Conservation (phyloP, 2,329 filamentous ascomycete species). For the Didymella segeticola region DNA sequence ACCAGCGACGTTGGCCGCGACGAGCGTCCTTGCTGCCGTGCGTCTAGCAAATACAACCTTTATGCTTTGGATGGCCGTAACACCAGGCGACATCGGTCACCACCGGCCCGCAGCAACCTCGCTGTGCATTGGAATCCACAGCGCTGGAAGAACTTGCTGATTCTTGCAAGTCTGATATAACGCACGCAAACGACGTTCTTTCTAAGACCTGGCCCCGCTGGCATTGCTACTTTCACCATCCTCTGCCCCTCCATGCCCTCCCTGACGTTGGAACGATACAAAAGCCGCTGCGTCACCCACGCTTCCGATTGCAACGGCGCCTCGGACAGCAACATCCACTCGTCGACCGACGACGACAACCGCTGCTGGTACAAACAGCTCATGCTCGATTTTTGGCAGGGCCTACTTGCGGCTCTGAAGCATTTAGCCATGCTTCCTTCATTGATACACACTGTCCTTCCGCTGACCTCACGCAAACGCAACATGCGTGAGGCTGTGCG, state of each 20-base stretch:
- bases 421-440: conserved; percentile 51
- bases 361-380: conserved; percentile 42
- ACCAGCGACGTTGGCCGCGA: conserved; percentile 23
- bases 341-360: conserved; percentile 23
- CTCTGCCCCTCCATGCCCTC: conserved; percentile 41
- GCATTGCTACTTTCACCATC: conserved; percentile 28
- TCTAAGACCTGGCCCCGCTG: conserved; percentile 35
- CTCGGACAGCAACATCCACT: conserved; percentile 32
- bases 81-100: conserved; percentile 51
- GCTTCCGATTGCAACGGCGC: conserved; percentile 25
- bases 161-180: conserved; percentile 31
- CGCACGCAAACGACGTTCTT: conserved; percentile 34
- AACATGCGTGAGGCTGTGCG: conserved; percentile 47
- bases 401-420: conserved; percentile 47
- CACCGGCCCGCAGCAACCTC: conserved; percentile 43
- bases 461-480: conserved; percentile 44
- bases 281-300: conserved; percentile 45
- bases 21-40: conserved; percentile 31
- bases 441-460: conserved; percentile 47
- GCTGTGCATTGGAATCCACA: conserved; percentile 38
- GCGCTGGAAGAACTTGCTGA: conserved; percentile 22
- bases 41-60: conserved; percentile 51
- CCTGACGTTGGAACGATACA: conserved; percentile 44
- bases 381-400: conserved; percentile 51
- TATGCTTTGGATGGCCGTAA: conserved; percentile 45